phyloP scores from a whole-genome alignment of 805 yeast genomes.

The Phaffomyces opuntiae region DNA sequence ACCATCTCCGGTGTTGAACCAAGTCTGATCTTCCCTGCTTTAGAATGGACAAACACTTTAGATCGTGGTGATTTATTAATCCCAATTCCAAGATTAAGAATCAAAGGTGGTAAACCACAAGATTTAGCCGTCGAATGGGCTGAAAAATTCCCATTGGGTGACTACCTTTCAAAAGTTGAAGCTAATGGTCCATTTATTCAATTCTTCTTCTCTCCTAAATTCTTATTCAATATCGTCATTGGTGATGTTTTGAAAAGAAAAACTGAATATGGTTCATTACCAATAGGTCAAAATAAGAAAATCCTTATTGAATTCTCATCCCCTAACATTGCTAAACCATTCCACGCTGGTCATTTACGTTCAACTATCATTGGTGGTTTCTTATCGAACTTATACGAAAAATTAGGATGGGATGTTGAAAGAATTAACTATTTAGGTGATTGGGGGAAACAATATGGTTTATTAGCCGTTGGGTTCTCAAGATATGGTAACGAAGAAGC shows the following conservation, averaged over 20 bases:
- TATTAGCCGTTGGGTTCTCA: conserved; percentile 87
- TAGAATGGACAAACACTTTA: conserved; percentile 79
- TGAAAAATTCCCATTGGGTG: conserved; percentile 63
- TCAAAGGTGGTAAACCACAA: conserved; percentile 75
- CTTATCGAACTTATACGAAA: conserved; percentile 81
- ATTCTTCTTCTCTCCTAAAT: conserved; percentile 67
- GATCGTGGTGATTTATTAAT: conserved; percentile 91
- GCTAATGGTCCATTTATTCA: conserved; percentile 90
- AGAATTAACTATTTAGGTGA: conserved; percentile 96
- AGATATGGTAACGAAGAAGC: conserved; percentile 76
- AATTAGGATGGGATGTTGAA: conserved; percentile 85
- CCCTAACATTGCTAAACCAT: conserved; percentile 98
- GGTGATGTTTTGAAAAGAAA: conserved; percentile 60
- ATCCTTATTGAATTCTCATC: conserved; percentile 87
- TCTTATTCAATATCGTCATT: conserved; percentile 61
- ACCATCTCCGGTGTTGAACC: conserved; percentile 66
- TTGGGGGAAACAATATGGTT: conserved; percentile 99
- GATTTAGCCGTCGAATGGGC: conserved; percentile 75
- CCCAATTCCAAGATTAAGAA: conserved; percentile 88
- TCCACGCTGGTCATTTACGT: conserved; percentile 98
- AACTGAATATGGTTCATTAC: conserved; percentile 61
- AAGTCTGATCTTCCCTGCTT: conserved; percentile 66
- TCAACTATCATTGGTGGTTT: conserved; percentile 98
- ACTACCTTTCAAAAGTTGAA: conserved; percentile 59
- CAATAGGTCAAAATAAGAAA: conserved; percentile 65